Evolutionary conservation across 2,329 filamentous ascomycete genomes (phyloP), one percentile per base, ranked within the genome.

Genomic region (Ophiostoma angusticollis): DNA sequence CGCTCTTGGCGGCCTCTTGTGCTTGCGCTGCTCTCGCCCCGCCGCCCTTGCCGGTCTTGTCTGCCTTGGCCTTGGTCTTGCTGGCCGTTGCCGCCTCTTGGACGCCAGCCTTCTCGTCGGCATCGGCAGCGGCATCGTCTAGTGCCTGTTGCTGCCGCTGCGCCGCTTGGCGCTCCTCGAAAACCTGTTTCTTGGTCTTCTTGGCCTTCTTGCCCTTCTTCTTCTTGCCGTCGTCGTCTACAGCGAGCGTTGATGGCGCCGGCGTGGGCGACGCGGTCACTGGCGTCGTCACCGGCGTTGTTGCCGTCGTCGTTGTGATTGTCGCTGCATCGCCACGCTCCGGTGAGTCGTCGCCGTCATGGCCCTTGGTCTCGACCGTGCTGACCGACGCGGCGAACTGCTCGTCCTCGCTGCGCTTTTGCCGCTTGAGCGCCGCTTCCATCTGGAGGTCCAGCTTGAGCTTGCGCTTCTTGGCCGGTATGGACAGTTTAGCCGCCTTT

Each of bases 371-470:
- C 39, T 70, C 68, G 17, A 74, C 63, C 40, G 63, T 65, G 36
- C 67, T 64, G 17, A 74, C 65, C 24, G 69, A 72, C 31, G 81
- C 65, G 12, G 74, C 77, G 52, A 86, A 86, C 5, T 89, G 65
- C 49, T 85, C 82, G 50, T 89, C 83, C 42, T 87, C 83, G 0
- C 68, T 68, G 54, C 84, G 85, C 62, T 86, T 89, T 50, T 74
- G 81, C 35, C 84, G 76, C 58, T 93, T 91, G 36, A 82, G 74
- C 33, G 79, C 72, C 39, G 72, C 71, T 42, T 82, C 73, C 16
- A 83, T 71, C 27, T 79, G 76, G 31, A 77, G 63, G 28, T 81
- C 73, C 28, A 84, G 67, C 58, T 89, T 91, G 47, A 84, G 67
- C 58, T 89, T 91, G 47, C 82, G 77, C 57, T 93, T 91, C 56